Conservation (phyloP, 352 stramenopile genomes). For the Globisporangium polare region DNA sequence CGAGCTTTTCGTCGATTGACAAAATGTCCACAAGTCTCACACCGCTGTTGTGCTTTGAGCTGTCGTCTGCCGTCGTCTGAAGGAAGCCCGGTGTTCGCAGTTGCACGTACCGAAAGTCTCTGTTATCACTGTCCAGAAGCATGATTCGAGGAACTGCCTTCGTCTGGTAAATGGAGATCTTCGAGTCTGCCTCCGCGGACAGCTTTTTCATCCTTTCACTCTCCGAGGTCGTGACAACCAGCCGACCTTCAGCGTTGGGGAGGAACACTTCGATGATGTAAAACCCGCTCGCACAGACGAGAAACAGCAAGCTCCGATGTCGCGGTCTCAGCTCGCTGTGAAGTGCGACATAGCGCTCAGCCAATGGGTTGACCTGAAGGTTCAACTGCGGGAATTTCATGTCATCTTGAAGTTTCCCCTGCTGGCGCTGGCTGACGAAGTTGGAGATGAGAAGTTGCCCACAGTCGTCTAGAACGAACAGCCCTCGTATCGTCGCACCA, state of each 20-base stretch:
- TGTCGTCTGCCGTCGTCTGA: background rate
- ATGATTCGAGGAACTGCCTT: constrained; percentile 24
- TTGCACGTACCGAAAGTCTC: constrained; percentile 18
- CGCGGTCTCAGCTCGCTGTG: constrained; percentile 15
- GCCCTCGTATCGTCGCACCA: background rate
- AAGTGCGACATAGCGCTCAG: constrained; percentile 30
- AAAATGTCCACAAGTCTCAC: constrained; percentile 12
- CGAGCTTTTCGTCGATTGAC: constrained; percentile 5
- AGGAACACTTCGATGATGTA: constrained; percentile 35
- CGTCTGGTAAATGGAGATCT: constrained; percentile 27
- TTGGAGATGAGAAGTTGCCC: constrained; percentile 21
- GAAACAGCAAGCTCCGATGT: constrained; percentile 26
- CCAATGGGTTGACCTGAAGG: constrained; percentile 24
- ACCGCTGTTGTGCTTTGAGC: background rate
- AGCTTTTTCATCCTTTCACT: constrained; percentile 24
- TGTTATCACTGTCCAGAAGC: constrained; percentile 19
- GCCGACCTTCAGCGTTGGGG: constrained; percentile 18
- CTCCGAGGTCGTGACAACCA: constrained; percentile 18
- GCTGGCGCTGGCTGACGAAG: constrained; percentile 2
- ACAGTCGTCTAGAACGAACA: constrained; percentile 30
- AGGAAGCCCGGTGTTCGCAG: constrained; percentile 5
- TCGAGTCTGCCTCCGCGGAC: background rate
- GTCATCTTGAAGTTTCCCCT: background rate
- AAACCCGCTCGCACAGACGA: constrained; percentile 37
- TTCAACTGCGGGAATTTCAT: background rate